These are phyloP conservation scores for Magnolia changhungtana DNA, from an alignment of 164 flowering plant species.

Conservation along the genomic window DNA sequence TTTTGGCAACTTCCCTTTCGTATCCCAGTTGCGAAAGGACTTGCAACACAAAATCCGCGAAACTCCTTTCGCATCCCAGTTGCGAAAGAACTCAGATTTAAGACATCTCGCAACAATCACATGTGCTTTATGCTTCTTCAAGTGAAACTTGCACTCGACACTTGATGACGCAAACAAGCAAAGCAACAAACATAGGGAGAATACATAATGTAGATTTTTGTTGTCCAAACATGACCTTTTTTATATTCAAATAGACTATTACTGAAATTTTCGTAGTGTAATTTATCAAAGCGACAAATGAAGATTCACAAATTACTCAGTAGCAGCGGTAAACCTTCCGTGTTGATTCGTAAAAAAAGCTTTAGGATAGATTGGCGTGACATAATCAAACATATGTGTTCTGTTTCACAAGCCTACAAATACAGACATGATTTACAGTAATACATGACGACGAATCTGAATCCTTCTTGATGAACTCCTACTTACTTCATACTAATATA, in stretches of 20 bases:
- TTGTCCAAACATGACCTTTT: background rate
- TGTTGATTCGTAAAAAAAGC: background rate
- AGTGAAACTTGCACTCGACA: background rate
- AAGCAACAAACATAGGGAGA: too few species aligned
- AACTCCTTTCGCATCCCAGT: too few species aligned
- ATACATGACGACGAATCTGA: constrained; percentile 10
- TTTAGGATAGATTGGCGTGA: background rate
- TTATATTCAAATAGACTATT: background rate
- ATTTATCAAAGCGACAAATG: background rate
- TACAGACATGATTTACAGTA: constrained; percentile 26
- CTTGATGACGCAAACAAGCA: too few species aligned
- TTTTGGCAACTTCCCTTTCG: too few species aligned
- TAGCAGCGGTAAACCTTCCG: background rate
- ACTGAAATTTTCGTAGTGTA: background rate
- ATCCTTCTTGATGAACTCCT: constrained; percentile 16
- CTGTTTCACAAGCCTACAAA: constrained; percentile 9
- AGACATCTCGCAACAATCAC: too few species aligned
- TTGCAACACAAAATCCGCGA: too few species aligned
- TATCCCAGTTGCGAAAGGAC: too few species aligned
- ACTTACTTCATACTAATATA: constrained; percentile 15
- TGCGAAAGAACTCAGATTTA: too few species aligned
- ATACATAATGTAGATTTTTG: background rate
- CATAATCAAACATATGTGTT: constrained; percentile 4
- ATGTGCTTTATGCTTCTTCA: background rate
- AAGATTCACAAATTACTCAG: background rate